phyloP scores from a whole-genome alignment of 768 basidiomycete species.

The Tephrocybe sp. region DNA sequence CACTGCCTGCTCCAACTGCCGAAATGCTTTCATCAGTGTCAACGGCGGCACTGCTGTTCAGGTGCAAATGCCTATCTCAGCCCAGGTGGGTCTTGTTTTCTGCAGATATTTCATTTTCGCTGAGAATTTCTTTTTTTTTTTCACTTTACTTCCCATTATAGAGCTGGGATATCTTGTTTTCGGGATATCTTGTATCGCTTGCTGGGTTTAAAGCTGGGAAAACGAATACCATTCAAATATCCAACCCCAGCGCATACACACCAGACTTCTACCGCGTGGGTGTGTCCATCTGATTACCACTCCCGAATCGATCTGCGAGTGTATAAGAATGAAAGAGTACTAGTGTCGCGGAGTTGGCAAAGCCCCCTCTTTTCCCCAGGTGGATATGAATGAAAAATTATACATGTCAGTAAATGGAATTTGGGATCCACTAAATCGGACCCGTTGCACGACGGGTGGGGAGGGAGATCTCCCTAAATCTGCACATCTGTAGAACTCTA shows the following conservation, averaged over 20 bases:
- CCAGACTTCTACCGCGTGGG: slow-evolving; percentile 44
- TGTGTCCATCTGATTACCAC: slow-evolving; percentile 22
- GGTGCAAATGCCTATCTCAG: slow-evolving; percentile 47
- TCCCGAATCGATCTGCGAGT: not conserved
- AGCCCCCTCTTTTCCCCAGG: not conserved
- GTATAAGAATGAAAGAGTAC: slow-evolving; percentile 3
- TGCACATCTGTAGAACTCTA: not conserved
- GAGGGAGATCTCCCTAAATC: slow-evolving; percentile 5
- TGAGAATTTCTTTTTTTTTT: too few relatives aligned
- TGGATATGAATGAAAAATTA: not conserved
- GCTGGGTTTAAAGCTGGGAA: slow-evolving; percentile 43
- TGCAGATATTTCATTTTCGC: too few relatives aligned
- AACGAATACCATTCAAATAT: slow-evolving; percentile 41
- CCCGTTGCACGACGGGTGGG: not conserved
- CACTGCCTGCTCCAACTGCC: slow-evolving; percentile 47
- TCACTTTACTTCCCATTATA: slow-evolving; percentile 13
- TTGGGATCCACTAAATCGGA: not conserved
- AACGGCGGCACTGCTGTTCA: slow-evolving; percentile 42
- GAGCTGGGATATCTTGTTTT: slow-evolving; percentile 45
- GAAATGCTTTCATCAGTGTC: slow-evolving; percentile 44
- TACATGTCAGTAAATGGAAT: slow-evolving; percentile 1
- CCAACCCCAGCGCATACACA: slow-evolving; percentile 40
- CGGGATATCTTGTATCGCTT: slow-evolving; percentile 39
- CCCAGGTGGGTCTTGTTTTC: slow-evolving; percentile 34
- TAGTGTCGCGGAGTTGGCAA: not conserved